These are phyloP conservation scores for Betula pendula DNA, from an alignment of 306 rosid genomes.

Conservation along the genomic window DNA sequence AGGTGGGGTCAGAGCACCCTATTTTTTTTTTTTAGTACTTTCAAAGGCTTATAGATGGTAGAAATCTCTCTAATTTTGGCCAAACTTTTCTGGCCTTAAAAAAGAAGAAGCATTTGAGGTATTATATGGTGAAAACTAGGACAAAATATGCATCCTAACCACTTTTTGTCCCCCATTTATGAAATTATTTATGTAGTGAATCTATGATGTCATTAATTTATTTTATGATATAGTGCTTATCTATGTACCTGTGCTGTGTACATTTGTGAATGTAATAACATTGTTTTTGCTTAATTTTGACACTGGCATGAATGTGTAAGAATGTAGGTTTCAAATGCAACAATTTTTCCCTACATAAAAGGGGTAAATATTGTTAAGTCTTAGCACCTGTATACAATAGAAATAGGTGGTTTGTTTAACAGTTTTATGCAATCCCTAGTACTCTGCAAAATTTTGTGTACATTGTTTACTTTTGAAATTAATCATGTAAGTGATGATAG, in stretches of 20 bases:
- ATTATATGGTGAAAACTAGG: not conserved
- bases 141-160: not conserved
- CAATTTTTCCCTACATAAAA: not conserved
- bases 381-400: not conserved
- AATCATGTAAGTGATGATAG: not conserved
- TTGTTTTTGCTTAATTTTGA: not conserved
- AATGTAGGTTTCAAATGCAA: not conserved
- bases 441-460: not conserved
- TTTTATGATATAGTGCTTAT: not conserved
- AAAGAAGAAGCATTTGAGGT: not conserved
- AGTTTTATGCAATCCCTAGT: not conserved
- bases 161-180: not conserved
- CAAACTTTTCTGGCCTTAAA: too few relatives aligned
- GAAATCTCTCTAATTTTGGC: not conserved
- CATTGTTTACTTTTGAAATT: not conserved
- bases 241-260: not conserved
- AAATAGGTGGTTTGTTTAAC: not conserved
- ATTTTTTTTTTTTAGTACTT: too few relatives aligned
- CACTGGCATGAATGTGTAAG: not conserved
- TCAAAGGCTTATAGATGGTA: not conserved
- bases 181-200: not conserved
- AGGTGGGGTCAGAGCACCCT: not conserved
- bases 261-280: not conserved
- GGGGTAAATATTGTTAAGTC: not conserved
- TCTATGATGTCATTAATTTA: not conserved